Evolutionary conservation across 192 early-diverging fungal species (phyloP).

Genomic region (Dissophora ornata): DNA sequence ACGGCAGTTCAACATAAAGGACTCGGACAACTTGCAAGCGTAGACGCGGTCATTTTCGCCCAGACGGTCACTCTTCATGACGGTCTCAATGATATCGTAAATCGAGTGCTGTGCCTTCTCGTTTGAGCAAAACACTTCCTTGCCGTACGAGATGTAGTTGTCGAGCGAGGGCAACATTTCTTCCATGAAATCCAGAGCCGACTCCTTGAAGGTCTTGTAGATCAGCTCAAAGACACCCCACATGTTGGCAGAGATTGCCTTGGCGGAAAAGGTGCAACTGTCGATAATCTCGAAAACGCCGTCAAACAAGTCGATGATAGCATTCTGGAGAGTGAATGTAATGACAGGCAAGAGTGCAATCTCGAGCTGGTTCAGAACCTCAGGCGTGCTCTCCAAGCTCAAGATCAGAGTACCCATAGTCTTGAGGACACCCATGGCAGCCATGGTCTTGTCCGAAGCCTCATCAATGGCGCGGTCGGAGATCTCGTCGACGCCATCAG

Average conservation of each 20-base stretch:
- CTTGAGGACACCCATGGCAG: slow-evolving; percentile 90
- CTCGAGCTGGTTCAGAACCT: slow-evolving; percentile 85
- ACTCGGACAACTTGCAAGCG: slow-evolving; percentile 88
- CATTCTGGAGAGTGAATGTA: slow-evolving; percentile 81
- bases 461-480: slow-evolving; percentile 68
- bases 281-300: slow-evolving; percentile 92
- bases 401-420: slow-evolving; percentile 90
- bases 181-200: slow-evolving; percentile 88
- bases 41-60: slow-evolving; percentile 83
- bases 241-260: slow-evolving; percentile 83
- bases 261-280: slow-evolving; percentile 85
- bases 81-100: slow-evolving; percentile 87
- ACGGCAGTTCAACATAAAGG: slow-evolving; percentile 85
- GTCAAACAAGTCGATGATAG: slow-evolving; percentile 83
- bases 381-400: slow-evolving; percentile 84
- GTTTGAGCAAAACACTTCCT: slow-evolving; percentile 76
- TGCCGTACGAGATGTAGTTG: slow-evolving; percentile 92
- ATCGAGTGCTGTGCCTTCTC: slow-evolving; percentile 76
- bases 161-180: slow-evolving; percentile 93
- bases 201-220: slow-evolving; percentile 81
- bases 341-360: slow-evolving; percentile 81
- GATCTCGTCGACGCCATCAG: slow-evolving; percentile 58
- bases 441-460: slow-evolving; percentile 86
- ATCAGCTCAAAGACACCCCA: slow-evolving; percentile 87
- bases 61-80: slow-evolving; percentile 81